These are phyloP conservation scores for Annona cherimola DNA, from an alignment of 164 flowering plant species.

Conservation along the genomic window DNA sequence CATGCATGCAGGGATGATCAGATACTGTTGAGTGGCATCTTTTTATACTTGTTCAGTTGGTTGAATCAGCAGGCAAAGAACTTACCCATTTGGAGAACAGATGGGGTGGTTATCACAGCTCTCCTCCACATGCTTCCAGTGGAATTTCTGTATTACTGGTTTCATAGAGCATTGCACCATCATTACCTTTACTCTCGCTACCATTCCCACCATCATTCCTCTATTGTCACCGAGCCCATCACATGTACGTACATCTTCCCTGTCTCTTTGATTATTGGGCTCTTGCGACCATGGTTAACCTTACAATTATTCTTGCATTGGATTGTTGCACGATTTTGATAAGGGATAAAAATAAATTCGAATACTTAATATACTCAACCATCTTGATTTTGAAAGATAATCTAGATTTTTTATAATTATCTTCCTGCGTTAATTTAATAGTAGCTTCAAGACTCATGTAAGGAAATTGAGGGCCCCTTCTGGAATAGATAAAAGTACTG, in stretches of 20 bases:
- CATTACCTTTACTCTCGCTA: conserved; percentile 43
- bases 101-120: conserved; percentile 22
- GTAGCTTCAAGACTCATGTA: no score
- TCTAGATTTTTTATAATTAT: no score
- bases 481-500: no score
- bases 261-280: not conserved
- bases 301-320: no score
- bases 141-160: conserved; percentile 47
- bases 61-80: conserved; percentile 3
- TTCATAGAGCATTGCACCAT: conserved; percentile 48
- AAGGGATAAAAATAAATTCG: no score
- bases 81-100: conserved; percentile 34
- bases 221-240: conserved; percentile 44
- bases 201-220: conserved; percentile 50
- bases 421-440: no score
- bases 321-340: no score
- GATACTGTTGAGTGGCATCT: conserved; percentile 19
- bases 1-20: conserved; percentile 29
- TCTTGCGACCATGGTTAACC: no score
- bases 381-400: no score
- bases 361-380: no score
- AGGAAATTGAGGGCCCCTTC: no score
- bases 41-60: conserved; percentile 9
- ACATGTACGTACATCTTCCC: conserved; percentile 25
- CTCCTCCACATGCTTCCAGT: conserved; percentile 39